phyloP scores from a whole-genome alignment of 805 yeast genomes.

The Schizosaccharomyces japonicus region DNA sequence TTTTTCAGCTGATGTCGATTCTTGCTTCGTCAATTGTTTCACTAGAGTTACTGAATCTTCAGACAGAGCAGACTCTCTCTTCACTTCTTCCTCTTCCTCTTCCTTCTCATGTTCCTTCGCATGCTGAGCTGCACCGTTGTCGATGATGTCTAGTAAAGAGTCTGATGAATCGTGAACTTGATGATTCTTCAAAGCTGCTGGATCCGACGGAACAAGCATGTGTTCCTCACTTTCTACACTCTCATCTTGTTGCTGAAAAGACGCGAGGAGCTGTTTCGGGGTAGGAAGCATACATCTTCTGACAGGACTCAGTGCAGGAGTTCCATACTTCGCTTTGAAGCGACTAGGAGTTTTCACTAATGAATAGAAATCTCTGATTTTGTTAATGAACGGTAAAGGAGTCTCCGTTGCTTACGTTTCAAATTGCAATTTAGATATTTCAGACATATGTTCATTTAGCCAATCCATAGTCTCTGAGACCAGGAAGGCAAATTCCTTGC shows the following conservation, averaged over 20 bases:
- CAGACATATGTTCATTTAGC: conserved; percentile 1
- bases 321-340: neutral
- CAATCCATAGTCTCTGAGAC: conserved; percentile 3
- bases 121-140: too few species aligned
- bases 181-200: neutral
- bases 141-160: neutral
- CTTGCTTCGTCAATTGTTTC: too few species aligned
- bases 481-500: neutral
- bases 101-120: too few species aligned
- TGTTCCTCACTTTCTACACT: neutral
- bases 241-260: neutral
- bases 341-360: neutral
- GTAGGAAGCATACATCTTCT: neutral
- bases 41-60: too few species aligned
- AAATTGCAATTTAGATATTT: neutral
- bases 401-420: neutral
- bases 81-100: too few species aligned
- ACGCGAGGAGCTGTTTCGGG: neutral
- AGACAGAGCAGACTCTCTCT: too few species aligned
- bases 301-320: neutral
- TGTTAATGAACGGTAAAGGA: neutral
- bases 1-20: too few species aligned
- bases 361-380: neutral
- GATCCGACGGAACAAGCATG: neutral
- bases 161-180: neutral